Conservation (phyloP, 805 yeast species). For the Priceomyces castillae region DNA sequence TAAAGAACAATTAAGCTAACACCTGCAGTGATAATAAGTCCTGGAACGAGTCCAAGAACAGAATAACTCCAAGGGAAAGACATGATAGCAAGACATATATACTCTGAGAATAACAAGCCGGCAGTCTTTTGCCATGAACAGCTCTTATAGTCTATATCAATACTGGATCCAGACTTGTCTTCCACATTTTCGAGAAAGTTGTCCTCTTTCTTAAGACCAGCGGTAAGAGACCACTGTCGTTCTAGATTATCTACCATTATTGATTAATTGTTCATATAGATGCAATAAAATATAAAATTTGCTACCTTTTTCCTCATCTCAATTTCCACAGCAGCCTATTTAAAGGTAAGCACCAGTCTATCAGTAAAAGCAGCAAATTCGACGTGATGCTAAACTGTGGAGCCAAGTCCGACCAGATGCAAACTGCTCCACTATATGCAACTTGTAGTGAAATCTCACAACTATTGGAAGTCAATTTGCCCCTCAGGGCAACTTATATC, state of each 20-base stretch:
- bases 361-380: neutral
- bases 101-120: conserved; percentile 57
- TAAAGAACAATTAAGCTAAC: conserved; percentile 51
- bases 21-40: conserved; percentile 51
- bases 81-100: conserved; percentile 60
- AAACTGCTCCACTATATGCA: neutral
- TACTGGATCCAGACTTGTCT: conserved; percentile 8
- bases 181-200: neutral
- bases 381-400: neutral
- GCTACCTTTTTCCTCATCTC: no score
- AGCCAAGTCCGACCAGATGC: neutral
- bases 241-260: conserved; percentile 3
- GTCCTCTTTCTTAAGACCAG: neutral
- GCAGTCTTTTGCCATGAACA: conserved; percentile 62
- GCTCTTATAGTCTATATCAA: conserved; percentile 43
- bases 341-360: no score
- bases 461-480: no score
- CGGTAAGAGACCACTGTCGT: conserved; percentile 1
- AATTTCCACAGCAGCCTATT: no score
- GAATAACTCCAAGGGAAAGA: conserved; percentile 68
- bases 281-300: no score
- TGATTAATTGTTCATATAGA: no score
- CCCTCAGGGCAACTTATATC: no score
- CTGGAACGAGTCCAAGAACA: conserved; percentile 57
- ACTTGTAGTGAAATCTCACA: no score